Evolutionary conservation across 2,329 filamentous ascomycete genomes (phyloP).

Genomic region (Aspergillus neotritici): DNA sequence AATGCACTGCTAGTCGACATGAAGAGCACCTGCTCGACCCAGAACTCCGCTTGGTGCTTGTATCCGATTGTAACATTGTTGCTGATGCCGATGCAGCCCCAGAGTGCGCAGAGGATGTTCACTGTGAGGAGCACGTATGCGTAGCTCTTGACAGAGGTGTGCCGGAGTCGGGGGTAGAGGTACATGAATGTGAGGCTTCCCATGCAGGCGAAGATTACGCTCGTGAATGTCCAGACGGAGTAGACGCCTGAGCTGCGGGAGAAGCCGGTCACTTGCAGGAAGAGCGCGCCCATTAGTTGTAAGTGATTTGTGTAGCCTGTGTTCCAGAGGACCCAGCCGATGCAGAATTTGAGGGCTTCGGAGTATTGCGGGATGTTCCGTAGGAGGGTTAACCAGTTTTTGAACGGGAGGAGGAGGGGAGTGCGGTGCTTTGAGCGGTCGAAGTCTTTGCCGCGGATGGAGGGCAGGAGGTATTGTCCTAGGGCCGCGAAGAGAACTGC

Average conservation of each 20-base stretch:
- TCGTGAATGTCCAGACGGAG: constrained; percentile 16
- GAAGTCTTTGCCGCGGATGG: too few relatives aligned
- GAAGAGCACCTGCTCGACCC: constrained; percentile 11
- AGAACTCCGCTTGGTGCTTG: constrained; percentile 11
- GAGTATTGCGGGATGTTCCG: constrained; percentile 11
- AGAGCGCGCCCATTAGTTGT: constrained; percentile 9
- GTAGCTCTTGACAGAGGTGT: constrained; percentile 5
- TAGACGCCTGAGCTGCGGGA: constrained; percentile 12
- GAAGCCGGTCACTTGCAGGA: constrained; percentile 16
- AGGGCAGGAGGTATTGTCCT: too few relatives aligned
- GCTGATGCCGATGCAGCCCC: constrained; percentile 13
- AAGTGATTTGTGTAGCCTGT: constrained; percentile 17
- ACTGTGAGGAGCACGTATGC: constrained; percentile 6
- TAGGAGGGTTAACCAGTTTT: constrained; percentile 11
- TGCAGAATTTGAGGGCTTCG: constrained; percentile 18
- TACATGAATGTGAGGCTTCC: constrained; percentile 15
- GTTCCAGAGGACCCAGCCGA: constrained; percentile 20
- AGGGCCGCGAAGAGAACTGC: too few relatives aligned
- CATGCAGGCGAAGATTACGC: constrained; percentile 13
- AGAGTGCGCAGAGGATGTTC: constrained; percentile 9
- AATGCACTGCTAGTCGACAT: constrained; percentile 11
- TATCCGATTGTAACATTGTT: constrained; percentile 9
- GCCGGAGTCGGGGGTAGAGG: constrained; percentile 10
- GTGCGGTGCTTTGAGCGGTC: too few relatives aligned
- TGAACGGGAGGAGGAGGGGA: constrained; percentile 5